phyloP scores from a whole-genome alignment of 352 stramenopile genomes.

The Phytophthora megakarya region DNA sequence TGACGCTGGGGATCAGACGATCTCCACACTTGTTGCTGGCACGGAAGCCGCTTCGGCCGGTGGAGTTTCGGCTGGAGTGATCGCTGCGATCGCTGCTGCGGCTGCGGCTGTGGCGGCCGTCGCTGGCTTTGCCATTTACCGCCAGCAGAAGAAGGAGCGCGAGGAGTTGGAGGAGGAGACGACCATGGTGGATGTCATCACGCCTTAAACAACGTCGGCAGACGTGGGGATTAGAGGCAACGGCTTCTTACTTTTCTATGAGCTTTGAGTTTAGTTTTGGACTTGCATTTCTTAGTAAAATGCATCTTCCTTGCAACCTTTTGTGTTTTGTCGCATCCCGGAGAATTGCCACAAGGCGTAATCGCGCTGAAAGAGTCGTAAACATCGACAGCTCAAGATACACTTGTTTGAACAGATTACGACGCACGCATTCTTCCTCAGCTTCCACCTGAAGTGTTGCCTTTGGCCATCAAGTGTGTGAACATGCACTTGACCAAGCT shows the following conservation, averaged over 20 bases:
- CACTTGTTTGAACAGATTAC: too few relatives aligned
- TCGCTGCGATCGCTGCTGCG: conserved; percentile 37
- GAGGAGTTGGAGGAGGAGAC: conserved; percentile 12
- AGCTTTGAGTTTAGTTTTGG: conserved; percentile 19
- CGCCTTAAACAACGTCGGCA: conserved; percentile 35
- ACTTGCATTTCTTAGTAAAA: conserved; percentile 5
- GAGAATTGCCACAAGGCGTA: conserved; percentile 14
- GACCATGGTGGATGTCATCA: conserved; percentile 38
- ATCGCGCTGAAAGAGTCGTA: neutral
- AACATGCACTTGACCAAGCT: too few relatives aligned
- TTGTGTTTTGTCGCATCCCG: conserved; percentile 4
- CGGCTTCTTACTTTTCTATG: neutral
- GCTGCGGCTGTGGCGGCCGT: conserved; percentile 39
- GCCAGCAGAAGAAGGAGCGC: conserved; percentile 32
- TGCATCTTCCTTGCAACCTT: conserved; percentile 1
- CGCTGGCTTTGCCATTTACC: conserved; percentile 43
- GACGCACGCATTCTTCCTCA: neutral
- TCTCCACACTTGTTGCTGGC: conserved; percentile 23
- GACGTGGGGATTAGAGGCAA: neutral
- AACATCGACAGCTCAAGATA: neutral
- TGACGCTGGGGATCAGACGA: conserved; percentile 7
- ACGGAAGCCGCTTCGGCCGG: conserved; percentile 23
- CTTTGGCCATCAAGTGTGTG: too few relatives aligned
- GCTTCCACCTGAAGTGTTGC: neutral
- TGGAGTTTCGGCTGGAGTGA: conserved; percentile 30